Evolutionary conservation across 2,329 filamentous ascomycete genomes (phyloP).

Genomic region (Fusarium sp.): DNA sequence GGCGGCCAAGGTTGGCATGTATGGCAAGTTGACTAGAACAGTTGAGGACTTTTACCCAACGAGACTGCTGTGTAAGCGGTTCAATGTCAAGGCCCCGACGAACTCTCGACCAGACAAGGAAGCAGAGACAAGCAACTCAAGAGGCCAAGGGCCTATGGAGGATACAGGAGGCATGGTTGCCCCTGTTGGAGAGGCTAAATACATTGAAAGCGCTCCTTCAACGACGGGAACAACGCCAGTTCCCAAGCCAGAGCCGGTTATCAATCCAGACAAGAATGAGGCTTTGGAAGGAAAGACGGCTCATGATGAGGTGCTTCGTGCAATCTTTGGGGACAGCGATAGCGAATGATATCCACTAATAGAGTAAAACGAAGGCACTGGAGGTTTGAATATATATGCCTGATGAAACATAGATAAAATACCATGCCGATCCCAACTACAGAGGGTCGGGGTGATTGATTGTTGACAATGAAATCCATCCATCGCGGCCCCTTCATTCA

Average conservation of each 20-base stretch:
- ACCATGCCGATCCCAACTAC: not conserved
- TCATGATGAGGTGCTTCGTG: constrained; percentile 85
- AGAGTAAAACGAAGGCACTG: not conserved
- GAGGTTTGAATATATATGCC: not conserved
- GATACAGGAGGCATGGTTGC: constrained; percentile 11
- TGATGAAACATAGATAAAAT: not conserved
- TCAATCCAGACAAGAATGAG: constrained; percentile 77
- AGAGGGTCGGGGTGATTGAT: not conserved
- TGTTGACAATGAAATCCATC: not conserved
- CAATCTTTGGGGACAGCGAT: constrained; percentile 92
- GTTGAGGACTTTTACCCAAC: constrained; percentile 81
- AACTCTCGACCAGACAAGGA: constrained; percentile 69
- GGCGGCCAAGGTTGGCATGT: constrained; percentile 92
- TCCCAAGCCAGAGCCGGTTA: constrained; percentile 48
- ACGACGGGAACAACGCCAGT: constrained; percentile 3
- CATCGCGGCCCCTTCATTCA: constrained; percentile 16
- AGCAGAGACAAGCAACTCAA: constrained; percentile 47
- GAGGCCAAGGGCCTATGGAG: constrained; percentile 28
- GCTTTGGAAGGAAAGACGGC: constrained; percentile 77
- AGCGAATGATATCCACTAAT: constrained; percentile 62
- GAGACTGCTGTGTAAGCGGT: constrained; percentile 90
- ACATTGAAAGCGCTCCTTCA: constrained; percentile 25
- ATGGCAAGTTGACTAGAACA: constrained; percentile 85
- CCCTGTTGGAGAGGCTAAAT: constrained; percentile 18
- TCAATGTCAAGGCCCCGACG: constrained; percentile 84